Evolutionary conservation across 257 asterid genomes (phyloP), one percentile per base, ranked within the genome.

Genomic region (Paulownia fortunei): DNA sequence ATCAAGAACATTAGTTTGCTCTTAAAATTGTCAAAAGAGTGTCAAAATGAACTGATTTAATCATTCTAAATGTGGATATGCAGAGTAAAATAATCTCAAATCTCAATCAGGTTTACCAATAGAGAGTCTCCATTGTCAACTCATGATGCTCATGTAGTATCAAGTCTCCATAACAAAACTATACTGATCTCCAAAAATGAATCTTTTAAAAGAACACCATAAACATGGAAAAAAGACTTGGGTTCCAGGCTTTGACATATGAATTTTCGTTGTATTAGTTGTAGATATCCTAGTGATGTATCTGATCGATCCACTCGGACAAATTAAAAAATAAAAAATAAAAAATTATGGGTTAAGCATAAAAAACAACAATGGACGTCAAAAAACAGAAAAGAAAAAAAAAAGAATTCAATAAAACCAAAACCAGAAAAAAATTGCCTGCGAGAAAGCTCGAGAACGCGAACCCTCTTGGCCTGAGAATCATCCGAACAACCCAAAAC

Each of bases 401-500:
- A 55, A 21, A 49, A 64, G 6, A 24, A 64, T 18, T 11, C 19
- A 74, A 24, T 0, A 32, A 21, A 58, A 21, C 4, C 9, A 34
- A 77, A n/a, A 24, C 21, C 4, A 1, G 61, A 21, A 55, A 73
- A 73, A 69, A 76, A 58, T 86, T 84, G 76, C 98, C 99, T 89
- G 89, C 98, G 98, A 55, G 99, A 95, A 71, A 95, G 99, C 96
- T 95, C 98, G 81, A 95, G 99, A 21, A 95, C 99, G 74, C 98
- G 97, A 79, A 93, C 88, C 82, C 99, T 87, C 75, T 95, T 95
- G 63, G 97, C 93, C 84, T 93, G 99, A 83, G 94, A 91, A 49
- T 89, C 97, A 78, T 92, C 97, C 1, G 97, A 82, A 72, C 99
- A 95, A 9, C 98, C 97, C 88, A 95, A 77, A 79, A 93, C 94